phyloP scores from a whole-genome alignment of 139 green algal genomes.

The Diplosphaera chodatii region DNA sequence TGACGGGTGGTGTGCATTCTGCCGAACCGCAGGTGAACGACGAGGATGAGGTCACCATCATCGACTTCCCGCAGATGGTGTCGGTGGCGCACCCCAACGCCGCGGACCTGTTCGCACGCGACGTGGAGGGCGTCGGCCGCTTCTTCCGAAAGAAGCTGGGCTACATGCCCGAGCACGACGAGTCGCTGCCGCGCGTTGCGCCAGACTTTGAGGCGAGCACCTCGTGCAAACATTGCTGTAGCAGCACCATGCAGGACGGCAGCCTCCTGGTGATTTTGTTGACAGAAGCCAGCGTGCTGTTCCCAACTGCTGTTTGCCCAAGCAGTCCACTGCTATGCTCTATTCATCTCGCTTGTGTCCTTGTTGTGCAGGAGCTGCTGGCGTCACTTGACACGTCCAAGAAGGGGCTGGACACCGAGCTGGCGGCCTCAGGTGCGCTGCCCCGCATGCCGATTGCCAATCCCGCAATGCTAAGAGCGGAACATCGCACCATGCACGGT shows the following conservation, averaged over 20 bases:
- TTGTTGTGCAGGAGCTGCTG: conserved; percentile 13
- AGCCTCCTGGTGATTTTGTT: no score
- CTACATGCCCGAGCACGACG: conserved; percentile 56
- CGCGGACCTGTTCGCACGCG: conserved; percentile 86
- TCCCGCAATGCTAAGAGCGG: no score
- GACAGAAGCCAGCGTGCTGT: no score
- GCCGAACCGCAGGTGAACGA: conserved; percentile 60
- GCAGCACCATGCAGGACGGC: no score
- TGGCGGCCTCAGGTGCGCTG: conserved; percentile 49
- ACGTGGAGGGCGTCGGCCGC: conserved; percentile 83
- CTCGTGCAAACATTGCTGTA: no score
- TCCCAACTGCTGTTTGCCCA: no score
- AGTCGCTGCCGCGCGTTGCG: conserved; percentile 35
- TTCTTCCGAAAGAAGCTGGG: conserved; percentile 73
- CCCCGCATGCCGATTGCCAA: no score
- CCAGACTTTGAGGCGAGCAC: conserved; percentile 41
- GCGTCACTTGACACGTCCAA: neutral
- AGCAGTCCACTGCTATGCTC: no score
- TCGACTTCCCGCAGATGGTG: conserved; percentile 99
- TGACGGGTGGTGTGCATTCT: no score
- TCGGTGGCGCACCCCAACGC: conserved; percentile 85
- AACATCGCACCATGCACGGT: no score
- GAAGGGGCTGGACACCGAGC: conserved; percentile 44
- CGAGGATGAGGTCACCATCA: conserved; percentile 75
- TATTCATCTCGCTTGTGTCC: no score